These are phyloP conservation scores for Arabidopsis thaliana DNA, from an alignment of 345 rosid genomes.

Conservation along the genomic window DNA sequence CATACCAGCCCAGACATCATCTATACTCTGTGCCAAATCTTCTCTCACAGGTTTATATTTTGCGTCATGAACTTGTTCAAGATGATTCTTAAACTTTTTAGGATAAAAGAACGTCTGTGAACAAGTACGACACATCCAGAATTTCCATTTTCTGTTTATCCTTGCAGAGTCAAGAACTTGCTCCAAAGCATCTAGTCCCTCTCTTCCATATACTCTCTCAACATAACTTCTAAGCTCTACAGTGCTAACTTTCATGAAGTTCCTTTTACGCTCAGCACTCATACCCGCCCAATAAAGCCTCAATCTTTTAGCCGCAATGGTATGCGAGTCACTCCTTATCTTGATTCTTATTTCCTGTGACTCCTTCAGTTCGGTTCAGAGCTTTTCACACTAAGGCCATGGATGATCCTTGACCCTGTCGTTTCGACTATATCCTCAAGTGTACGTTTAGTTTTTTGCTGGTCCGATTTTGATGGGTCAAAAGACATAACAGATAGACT, in stretches of 20 bases:
- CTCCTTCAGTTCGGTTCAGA: neutral
- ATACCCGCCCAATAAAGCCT: conserved; percentile 13
- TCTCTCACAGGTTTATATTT: neutral
- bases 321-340: neutral
- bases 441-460: neutral
- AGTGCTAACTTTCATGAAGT: conserved; percentile 10
- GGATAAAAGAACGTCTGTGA: conserved; percentile 8
- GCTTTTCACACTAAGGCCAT: neutral
- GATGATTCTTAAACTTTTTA: conserved; percentile 20
- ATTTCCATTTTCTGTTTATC: conserved; percentile 21
- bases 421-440: neutral
- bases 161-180: neutral
- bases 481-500: neutral
- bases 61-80: conserved; percentile 24
- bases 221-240: neutral
- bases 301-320: neutral
- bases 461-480: too few species aligned
- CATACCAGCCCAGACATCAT: conserved; percentile 19
- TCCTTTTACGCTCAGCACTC: conserved; percentile 17
- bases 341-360: neutral
- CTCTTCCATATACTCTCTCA: conserved; percentile 8
- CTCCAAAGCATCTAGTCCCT: conserved; percentile 18
- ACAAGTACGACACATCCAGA: conserved; percentile 29
- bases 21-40: neutral
- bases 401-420: neutral